Evolutionary conservation across 176 grass and related monocot genomes (phyloP), one percentile per base, ranked within the genome.

Genomic region (Chloris gayana): DNA sequence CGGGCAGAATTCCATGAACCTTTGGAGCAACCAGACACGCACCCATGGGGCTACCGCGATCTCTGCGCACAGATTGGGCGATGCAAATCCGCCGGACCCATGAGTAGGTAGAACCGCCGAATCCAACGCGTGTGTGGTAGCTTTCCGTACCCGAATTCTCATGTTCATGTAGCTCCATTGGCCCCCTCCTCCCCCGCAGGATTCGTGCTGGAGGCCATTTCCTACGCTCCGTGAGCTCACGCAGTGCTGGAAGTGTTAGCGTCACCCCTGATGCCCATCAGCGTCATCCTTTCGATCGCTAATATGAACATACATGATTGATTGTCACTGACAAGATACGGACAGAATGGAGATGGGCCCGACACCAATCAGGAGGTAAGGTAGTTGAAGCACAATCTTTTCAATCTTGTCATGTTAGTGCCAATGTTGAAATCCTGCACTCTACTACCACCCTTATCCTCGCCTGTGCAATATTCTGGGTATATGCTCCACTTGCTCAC

Each of bases 371-470:
- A 9, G 68, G 59, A 14, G 62, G 69, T 62, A 68, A 19, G 69
- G 69, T 69, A 24, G 75, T 74, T 70, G 65, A 39, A 56, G 44
- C 56, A 53, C 44, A 25, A 26, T 56, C 54, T 64, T 82, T 79
- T 80, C 51, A 21, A 56, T 26, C 82, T 73, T 74, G 75, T 80
- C 69, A 75, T 27, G 70, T 44, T 75, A 34, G 75, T 80, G 81
- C 51, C 38, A 78, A 67, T 59, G 67, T 47, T 26, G 50, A 79
- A 83, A 73, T 73, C 61, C 50, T 21, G 21, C 5, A 35, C 14
- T 42, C 65, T 54, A n/a, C n/a, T n/a, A n/a, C 51, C 44, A 65
- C 25, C 61, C 67, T 14, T 53, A 41, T 64, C 70, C 35, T 53
- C 4, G 30, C 27, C 17, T 61, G 24, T 22, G 29, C 9, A 68